A percentile compares a stretch with the other conserved stretches of the same genome.
phyloP scores from a whole-genome alignment of 1,284 basidiomycete species.

The Macrocybe sp. region DNA sequence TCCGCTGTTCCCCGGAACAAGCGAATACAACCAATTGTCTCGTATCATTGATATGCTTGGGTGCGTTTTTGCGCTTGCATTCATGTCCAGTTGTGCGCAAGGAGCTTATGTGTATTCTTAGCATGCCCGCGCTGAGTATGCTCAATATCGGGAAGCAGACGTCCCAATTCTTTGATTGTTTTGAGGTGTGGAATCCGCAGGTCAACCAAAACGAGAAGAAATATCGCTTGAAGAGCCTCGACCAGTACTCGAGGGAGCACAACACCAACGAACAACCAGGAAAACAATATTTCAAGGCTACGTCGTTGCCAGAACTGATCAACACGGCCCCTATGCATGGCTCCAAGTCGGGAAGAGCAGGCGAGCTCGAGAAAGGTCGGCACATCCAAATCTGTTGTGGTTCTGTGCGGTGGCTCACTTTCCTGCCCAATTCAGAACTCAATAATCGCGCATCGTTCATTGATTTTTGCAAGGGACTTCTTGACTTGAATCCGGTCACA shows the following conservation, averaged over 20 bases:
- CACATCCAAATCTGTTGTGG: background rate
- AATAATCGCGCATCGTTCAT: constrained; percentile 93
- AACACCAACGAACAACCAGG: constrained; percentile 94
- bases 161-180: constrained; percentile 88
- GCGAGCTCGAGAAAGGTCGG: constrained; percentile 90
- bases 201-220: constrained; percentile 70
- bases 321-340: constrained; percentile 89
- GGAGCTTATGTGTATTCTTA: constrained; percentile 23
- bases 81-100: constrained; percentile 2
- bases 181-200: constrained; percentile 68
- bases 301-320: constrained; percentile 91
- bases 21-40: constrained; percentile 98
- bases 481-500: constrained; percentile 92
- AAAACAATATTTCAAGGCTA: constrained; percentile 98
- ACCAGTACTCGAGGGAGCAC: constrained; percentile 95
- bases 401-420: constrained; percentile 3
- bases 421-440: constrained; percentile 58
- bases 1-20: constrained; percentile 96
- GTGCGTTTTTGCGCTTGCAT: constrained; percentile 40
- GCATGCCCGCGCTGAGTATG: constrained; percentile 89
- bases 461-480: constrained; percentile 93
- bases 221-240: constrained; percentile 86
- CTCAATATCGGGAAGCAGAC: constrained; percentile 96
- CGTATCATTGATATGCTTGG: constrained; percentile 98
- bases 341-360: constrained; percentile 68